These are phyloP conservation scores for Oehlia diaphana DNA, from an alignment of 192 early-diverging fungal species.

Conservation along the genomic window DNA sequence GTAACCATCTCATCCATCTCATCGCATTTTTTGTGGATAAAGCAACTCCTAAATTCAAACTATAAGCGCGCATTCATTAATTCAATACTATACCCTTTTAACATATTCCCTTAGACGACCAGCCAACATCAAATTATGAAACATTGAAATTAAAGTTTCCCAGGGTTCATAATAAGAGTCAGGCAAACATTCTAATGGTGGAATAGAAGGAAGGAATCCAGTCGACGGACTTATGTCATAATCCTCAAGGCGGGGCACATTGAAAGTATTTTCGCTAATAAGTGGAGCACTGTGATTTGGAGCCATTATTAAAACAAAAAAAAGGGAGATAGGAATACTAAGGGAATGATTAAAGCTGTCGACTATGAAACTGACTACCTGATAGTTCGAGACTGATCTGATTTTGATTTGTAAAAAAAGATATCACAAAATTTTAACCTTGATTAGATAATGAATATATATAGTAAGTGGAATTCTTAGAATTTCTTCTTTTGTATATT, in stretches of 20 bases:
- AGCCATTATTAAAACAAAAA: not conserved
- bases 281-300: not conserved
- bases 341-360: not conserved
- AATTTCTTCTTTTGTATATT: too few relatives aligned
- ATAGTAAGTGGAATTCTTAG: not conserved
- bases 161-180: slow-evolving; percentile 83
- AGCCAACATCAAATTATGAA: slow-evolving; percentile 73
- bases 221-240: slow-evolving; percentile 81
- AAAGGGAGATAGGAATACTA: not conserved
- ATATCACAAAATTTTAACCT: too few relatives aligned
- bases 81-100: slow-evolving; percentile 50
- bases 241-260: slow-evolving; percentile 58
- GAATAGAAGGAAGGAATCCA: slow-evolving; percentile 83
- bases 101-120: slow-evolving; percentile 66
- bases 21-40: too few relatives aligned
- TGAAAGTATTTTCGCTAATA: not conserved
- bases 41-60: too few relatives aligned
- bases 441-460: not conserved
- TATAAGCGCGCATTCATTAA: too few relatives aligned
- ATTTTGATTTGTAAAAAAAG: not conserved
- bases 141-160: slow-evolving; percentile 79
- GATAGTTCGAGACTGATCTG: not conserved
- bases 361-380: not conserved
- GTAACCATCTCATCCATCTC: too few relatives aligned
- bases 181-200: slow-evolving; percentile 73